Conservation (phyloP, 371 early-diverging fungal genomes). For the Mucor sp. region DNA sequence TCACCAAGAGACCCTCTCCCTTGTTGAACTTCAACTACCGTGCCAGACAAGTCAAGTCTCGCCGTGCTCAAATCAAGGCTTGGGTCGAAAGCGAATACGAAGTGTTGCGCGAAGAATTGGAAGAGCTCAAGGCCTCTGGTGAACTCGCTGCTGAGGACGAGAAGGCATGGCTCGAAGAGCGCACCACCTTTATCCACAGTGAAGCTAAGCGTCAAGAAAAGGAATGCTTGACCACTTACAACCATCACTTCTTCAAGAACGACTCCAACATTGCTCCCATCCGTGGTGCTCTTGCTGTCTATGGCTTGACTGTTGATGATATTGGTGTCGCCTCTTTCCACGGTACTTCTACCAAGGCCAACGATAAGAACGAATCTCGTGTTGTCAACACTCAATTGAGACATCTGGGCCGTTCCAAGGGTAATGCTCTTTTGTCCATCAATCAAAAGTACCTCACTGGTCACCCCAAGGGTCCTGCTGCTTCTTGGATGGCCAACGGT, state of each 20-base stretch:
- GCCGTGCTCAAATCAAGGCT: conserved; percentile 80
- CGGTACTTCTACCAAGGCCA: conserved; percentile 96
- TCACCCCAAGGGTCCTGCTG: conserved; percentile 97
- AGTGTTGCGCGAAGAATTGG: conserved; percentile 72
- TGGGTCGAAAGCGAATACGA: conserved; percentile 89
- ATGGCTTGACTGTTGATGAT: conserved; percentile 91
- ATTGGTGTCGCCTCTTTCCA: conserved; percentile 98
- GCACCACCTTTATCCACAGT: conserved; percentile 82
- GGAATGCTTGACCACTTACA: conserved; percentile 82
- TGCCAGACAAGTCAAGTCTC: conserved; percentile 78
- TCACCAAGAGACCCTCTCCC: conserved; percentile 69
- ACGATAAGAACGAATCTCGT: conserved; percentile 95
- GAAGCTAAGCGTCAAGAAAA: conserved; percentile 87
- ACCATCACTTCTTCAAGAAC: conserved; percentile 85
- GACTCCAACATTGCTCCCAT: conserved; percentile 88
- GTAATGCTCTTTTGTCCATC: conserved; percentile 80
- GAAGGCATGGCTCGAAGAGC: conserved; percentile 67
- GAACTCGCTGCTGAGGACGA: conserved; percentile 68
- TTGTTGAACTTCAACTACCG: conserved; percentile 91
- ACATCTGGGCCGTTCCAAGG: conserved; percentile 89
- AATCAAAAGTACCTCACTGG: conserved; percentile 97
- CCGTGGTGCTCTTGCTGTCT: conserved; percentile 90
- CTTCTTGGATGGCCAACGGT: conserved; percentile 98
- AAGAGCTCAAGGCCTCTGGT: conserved; percentile 66
- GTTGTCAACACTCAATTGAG: conserved; percentile 87